Conservation (phyloP, 768 basidiomycete genomes). For the Gloeophyllum trabeum region DNA sequence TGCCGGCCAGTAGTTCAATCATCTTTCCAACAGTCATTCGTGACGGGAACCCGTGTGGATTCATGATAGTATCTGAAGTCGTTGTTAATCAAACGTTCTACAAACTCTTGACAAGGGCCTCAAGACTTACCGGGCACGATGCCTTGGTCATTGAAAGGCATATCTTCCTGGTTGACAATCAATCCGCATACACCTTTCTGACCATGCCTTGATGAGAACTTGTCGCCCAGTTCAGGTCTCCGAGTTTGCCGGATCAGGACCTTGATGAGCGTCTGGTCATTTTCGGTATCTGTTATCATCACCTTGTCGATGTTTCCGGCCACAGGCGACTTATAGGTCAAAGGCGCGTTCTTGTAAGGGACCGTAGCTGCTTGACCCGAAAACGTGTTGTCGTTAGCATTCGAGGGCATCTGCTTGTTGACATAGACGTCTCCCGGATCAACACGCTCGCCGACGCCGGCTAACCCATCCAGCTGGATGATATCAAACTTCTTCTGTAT, state of each 20-base stretch:
- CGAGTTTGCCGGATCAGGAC: slow-evolving; percentile 95
- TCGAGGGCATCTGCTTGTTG: slow-evolving; percentile 93
- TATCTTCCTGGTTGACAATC: slow-evolving; percentile 97
- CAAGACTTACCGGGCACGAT: slow-evolving; percentile 68
- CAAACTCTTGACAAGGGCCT: slow-evolving; percentile 6
- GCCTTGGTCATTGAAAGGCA: slow-evolving; percentile 99
- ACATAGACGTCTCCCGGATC: slow-evolving; percentile 91
- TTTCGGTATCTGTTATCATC: slow-evolving; percentile 93
- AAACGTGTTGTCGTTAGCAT: slow-evolving; percentile 86
- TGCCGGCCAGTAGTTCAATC: slow-evolving; percentile 95
- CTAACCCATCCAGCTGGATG: slow-evolving; percentile 86
- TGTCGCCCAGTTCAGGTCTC: slow-evolving; percentile 94
- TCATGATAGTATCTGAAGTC: slow-evolving; percentile 89
- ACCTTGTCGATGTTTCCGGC: slow-evolving; percentile 96
- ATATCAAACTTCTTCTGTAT: slow-evolving; percentile 80
- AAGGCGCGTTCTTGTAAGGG: slow-evolving; percentile 85
- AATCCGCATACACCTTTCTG: slow-evolving; percentile 99
- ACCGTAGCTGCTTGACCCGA: slow-evolving; percentile 74
- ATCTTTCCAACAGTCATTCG: slow-evolving; percentile 99
- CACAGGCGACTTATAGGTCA: slow-evolving; percentile 90
- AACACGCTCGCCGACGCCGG: slow-evolving; percentile 89
- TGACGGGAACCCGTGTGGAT: slow-evolving; percentile 98
- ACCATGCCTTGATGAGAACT: slow-evolving; percentile 95
- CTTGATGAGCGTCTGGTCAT: slow-evolving; percentile 94
- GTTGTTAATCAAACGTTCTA: not conserved